phyloP scores from a whole-genome alignment of 148 eudicot genomes.

The Polygonum maritimum region DNA sequence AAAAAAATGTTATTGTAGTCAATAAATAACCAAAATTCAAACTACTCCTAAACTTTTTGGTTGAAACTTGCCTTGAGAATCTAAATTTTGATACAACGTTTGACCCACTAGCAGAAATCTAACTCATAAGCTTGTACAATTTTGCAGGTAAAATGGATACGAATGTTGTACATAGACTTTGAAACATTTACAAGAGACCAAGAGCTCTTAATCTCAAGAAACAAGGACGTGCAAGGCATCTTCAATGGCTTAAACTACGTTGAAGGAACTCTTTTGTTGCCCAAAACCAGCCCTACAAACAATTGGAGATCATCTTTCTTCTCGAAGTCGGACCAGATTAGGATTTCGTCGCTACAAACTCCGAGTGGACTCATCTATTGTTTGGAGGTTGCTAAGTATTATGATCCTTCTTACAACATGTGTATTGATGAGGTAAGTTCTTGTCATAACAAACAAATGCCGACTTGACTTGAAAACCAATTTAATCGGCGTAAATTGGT shows the following conservation, averaged over 20 bases:
- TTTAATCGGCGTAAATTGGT: too few species aligned
- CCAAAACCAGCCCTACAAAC: slow-evolving; percentile 37
- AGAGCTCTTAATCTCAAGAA: slow-evolving; percentile 55
- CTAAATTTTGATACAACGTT: too few species aligned
- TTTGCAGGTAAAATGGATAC: slow-evolving; percentile 76
- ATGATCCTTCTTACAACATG: slow-evolving; percentile 26
- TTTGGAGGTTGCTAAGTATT: slow-evolving; percentile 68
- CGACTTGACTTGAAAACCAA: not conserved
- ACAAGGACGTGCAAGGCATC: slow-evolving; percentile 19
- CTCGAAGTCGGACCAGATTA: slow-evolving; percentile 34
- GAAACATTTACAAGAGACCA: slow-evolving; percentile 63
- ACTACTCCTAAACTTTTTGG: too few species aligned
- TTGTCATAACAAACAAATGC: not conserved
- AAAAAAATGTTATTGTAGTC: too few species aligned
- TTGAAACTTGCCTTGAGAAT: too few species aligned
- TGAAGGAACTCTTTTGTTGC: slow-evolving; percentile 60
- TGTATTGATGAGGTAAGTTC: slow-evolving; percentile 26
- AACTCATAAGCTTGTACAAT: not conserved
- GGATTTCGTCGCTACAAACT: slow-evolving; percentile 33
- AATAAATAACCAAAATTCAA: too few species aligned
- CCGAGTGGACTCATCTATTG: slow-evolving; percentile 48
- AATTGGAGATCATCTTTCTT: slow-evolving; percentile 93
- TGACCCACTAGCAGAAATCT: not conserved
- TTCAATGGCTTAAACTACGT: slow-evolving; percentile 45
- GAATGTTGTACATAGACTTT: slow-evolving; percentile 66